A percentile compares a stretch with the other conserved stretches of the same genome.
phyloP scores from a whole-genome alignment of 2,329 filamentous ascomycete genomes.

The Trichoderma sp. region DNA sequence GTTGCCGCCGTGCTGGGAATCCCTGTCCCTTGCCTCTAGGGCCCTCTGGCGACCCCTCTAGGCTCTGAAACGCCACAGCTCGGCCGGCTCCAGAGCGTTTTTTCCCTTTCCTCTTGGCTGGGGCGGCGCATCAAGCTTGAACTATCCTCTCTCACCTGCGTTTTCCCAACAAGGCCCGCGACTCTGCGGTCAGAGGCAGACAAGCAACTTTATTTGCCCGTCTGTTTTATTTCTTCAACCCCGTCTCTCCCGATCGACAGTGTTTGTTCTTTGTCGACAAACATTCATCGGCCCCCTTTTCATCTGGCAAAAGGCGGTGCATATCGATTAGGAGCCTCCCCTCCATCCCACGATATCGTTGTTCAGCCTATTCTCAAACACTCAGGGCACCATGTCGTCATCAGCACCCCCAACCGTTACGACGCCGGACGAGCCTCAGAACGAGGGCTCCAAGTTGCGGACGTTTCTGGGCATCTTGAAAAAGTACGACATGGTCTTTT shows the following conservation, averaged over 20 bases:
- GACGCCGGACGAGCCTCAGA: constrained; percentile 53
- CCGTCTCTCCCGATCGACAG: background rate
- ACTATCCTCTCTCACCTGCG: constrained; percentile 11
- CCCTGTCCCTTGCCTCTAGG: constrained; percentile 5
- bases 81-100: constrained; percentile 15
- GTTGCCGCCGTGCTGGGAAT: constrained; percentile 16
- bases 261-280: background rate
- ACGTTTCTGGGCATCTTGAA: constrained; percentile 85
- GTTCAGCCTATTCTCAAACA: background rate
- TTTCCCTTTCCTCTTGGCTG: background rate
- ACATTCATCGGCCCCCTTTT: background rate
- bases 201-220: background rate
- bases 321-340: background rate
- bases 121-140: background rate
- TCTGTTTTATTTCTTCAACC: background rate
- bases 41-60: background rate
- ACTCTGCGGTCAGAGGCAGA: constrained; percentile 11
- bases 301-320: constrained; percentile 5
- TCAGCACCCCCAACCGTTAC: constrained; percentile 38
- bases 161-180: background rate
- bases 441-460: constrained; percentile 84
- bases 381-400: constrained; percentile 40
- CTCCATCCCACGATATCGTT: background rate
- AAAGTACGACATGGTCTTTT: constrained; percentile 62
- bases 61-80: constrained; percentile 12